These are phyloP conservation scores for Spongiforma sp. DNA, from an alignment of 1,284 basidiomycete species.

Conservation along the genomic window DNA sequence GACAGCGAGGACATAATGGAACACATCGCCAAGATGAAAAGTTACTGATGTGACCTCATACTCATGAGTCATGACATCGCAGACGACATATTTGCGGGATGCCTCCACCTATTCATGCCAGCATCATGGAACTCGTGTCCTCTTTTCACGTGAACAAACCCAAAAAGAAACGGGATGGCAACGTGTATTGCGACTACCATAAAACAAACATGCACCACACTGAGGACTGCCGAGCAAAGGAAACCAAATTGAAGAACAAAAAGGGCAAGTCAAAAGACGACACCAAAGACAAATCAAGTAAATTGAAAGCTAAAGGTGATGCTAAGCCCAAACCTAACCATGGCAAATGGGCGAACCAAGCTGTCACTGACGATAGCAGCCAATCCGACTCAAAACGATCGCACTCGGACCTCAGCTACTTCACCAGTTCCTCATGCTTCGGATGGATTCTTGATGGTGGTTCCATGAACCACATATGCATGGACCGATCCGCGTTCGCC, in stretches of 20 bases:
- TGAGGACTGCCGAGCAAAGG: background rate
- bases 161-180: too few relatives aligned
- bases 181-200: too few relatives aligned
- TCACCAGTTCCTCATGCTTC: background rate
- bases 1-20: background rate
- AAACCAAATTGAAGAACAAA: too few relatives aligned
- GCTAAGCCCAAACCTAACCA: background rate
- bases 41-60: background rate
- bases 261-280: background rate
- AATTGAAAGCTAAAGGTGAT: background rate
- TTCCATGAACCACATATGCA: constrained; percentile 18
- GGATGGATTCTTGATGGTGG: constrained; percentile 15
- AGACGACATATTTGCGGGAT: constrained; percentile 8
- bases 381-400: background rate
- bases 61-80: constrained; percentile 4
- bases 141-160: too few relatives aligned
- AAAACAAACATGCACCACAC: too few relatives aligned
- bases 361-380: background rate
- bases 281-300: background rate
- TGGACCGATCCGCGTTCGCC: background rate
- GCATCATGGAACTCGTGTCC: too few relatives aligned
- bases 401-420: background rate
- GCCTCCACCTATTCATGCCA: constrained; percentile 9
- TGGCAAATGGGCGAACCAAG: background rate
- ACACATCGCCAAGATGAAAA: constrained; percentile 14